Evolutionary conservation across 257 asterid genomes (phyloP), one percentile per base, ranked within the genome.

Genomic region (Nicotiana obtusifolia): DNA sequence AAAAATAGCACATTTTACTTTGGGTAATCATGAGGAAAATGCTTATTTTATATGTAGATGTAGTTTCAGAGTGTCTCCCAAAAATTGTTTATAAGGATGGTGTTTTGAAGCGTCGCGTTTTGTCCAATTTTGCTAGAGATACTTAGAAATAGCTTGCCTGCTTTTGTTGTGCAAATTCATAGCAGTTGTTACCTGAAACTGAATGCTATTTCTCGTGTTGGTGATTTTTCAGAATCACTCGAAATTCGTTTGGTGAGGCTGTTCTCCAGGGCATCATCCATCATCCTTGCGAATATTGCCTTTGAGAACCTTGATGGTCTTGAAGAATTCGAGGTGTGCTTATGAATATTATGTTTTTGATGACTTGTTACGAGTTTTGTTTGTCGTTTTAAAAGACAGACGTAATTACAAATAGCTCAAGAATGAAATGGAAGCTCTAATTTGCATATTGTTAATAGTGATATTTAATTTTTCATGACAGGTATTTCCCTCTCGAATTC

Each of bases 401-500:
- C 28, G 16, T 26, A 75, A 15, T 49, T 75, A 49, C 61, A 13
- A 52, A 52, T 52, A 52, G 57, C 57, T 52, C 57, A 52, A 52
- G 57, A 4, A 52, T 1, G 7, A 17, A 52, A 52, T 14, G 57
- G 19, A 52, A 14, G 19, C 57, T 15, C 19, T 52, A 52, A 13
- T 52, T 52, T 52, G 31, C 22, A 20, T 37, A 17, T 13, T n/a
- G 20, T 71, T 35, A 10, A 71, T 4, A 65, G 14, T 65, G 19
- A 11, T 11, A 24, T 10, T 52, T 71, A 44, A 10, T 86, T 82
- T 82, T 81, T 84, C 56, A 28, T 82, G 78, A 26, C 86, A 94
- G 99, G 98, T 96, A 82, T 91, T 87, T 85, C 98, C 98, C 66
- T 84, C 91, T 83, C 91, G 84, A 89, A 86, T 92, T 80, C 98